Base-by-base conservation (phyloP, 1,139 yeast genomes). In the Zygoascus hellenicus region DNA sequence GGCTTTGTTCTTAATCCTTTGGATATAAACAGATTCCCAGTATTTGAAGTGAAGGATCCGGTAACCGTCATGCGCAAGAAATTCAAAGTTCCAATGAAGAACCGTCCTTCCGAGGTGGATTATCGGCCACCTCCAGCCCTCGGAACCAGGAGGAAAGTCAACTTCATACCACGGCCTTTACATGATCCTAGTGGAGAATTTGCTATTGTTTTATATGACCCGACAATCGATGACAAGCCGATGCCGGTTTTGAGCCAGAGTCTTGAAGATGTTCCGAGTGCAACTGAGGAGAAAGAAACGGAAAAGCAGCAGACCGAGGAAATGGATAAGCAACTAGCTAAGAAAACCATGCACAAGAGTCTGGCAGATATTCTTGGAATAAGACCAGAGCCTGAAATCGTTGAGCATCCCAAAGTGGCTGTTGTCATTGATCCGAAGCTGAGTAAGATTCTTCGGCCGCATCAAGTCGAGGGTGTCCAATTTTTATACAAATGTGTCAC, bases 391-490 rank as follows among this genome's bases (percentile, higher is more conserved):
- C 71, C 54, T 43, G 57, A 59, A 13, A 34, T 77, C 75, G 43
- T 43, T 15, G 50, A 48, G 30, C 49, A 52, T 32, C 59, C 61
- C 6, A 82, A 87, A 61, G 97, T 92, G 1, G 96, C 99, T 0
- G 98, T 92, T 7, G 97, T 94, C 1, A 86, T 94, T 43, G 99
- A 92, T 60, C 99, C 99, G 0, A 77, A 76, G 52, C 71, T 92
- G 32, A 80, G 95, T 30, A 86, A 86, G 61, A 81, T 88, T 36
- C 71, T 92, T 43, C 76, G 99, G 55, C 98, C 98, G 0, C 99
- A 92, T 72, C 99, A 92, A 64, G 81, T 92, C 2, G 96, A 92
- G 49, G 99, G 99, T 54, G 97, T 92, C 31, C 78, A 86, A 63
- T 92, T 92, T 62, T 69, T 92, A 50, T 92, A 89, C 61, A 70